phyloP scores from a whole-genome alignment of 768 basidiomycete genomes.

The Candolleomyces aberdarensis region DNA sequence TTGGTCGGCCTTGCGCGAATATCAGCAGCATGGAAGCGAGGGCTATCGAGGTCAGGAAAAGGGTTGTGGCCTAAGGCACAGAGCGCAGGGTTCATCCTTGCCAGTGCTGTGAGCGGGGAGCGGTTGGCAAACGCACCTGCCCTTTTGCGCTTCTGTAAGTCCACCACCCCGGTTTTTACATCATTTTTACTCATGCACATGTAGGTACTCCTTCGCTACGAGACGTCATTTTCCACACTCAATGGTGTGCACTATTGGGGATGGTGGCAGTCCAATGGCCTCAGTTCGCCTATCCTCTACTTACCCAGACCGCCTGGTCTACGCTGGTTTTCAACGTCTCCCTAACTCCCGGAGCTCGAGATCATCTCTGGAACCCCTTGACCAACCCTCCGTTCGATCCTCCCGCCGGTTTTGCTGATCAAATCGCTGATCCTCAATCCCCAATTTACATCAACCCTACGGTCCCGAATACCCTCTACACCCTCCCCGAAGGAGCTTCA shows the following conservation, averaged over 20 bases:
- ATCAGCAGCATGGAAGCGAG: conserved; percentile 82
- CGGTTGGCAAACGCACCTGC: conserved; percentile 81
- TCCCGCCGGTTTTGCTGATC: conserved; percentile 67
- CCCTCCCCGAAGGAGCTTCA: conserved; percentile 57
- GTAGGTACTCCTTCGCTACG: conserved; percentile 88
- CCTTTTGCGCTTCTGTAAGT: conserved; percentile 84
- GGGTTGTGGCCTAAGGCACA: conserved; percentile 72
- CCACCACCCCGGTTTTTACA: background rate
- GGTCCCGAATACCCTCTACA: conserved; percentile 71
- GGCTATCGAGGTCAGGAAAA: conserved; percentile 52
- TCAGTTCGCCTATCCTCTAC: conserved; percentile 42
- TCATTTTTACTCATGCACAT: conserved; percentile 8
- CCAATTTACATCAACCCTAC: conserved; percentile 72
- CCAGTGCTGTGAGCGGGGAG: conserved; percentile 92
- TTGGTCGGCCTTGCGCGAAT: conserved; percentile 79
- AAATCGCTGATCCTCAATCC: conserved; percentile 67
- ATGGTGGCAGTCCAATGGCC: conserved; percentile 99
- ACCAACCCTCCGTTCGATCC: conserved; percentile 55
- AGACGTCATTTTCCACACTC: conserved; percentile 91
- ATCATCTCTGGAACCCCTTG: conserved; percentile 68
- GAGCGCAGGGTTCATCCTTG: conserved; percentile 83
- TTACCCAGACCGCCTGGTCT: conserved; percentile 33
- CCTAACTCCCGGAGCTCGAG: conserved; percentile 45
- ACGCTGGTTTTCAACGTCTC: conserved; percentile 48
- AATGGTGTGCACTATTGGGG: conserved; percentile 84